Evolutionary conservation across 2,329 filamentous ascomycete species (phyloP), one percentile per base, ranked within the genome.

Genomic region (Pseudocercospora pini-densiflorae): DNA sequence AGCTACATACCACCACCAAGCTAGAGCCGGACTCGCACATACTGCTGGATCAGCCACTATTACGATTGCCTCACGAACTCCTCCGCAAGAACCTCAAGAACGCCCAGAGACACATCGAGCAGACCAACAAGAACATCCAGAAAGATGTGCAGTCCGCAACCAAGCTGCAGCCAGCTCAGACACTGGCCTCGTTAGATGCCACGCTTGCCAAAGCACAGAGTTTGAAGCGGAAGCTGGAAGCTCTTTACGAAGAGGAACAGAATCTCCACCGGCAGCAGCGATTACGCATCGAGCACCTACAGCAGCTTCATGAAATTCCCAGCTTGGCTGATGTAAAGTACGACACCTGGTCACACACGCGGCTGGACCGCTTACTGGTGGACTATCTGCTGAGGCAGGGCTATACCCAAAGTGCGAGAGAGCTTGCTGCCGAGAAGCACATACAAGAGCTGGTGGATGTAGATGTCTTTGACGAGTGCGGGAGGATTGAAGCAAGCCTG

Each of bases 1-100:
- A 83, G 71, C 78, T 81, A 61, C 19, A 33, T 68, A 80, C 87
- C 63, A 87, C 87, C 63, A 87, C 87, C 59, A 90, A 89, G 79
- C 86, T 94, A 72, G 90, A 92, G 75, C 89, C 92, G 72, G 89
- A 89, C 73, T 88, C 88, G 69, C 92, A 94, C 76, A 85, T 94
- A 57, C 86, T 94, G 65, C 88, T 94, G 62, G 95, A 99, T 77
- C 94, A 98, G 86, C 91, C 94, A 3, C 91, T 98, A 71, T 89
- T 99, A 72, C 93, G 94, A 36, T 88, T 98, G 23, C 95, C 95
- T 19, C 91, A 94, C 80, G 95, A 98, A 78, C 90, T 97, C 64
- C 89, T 96, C 23, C 91, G 93, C 63, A 94, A 95, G 79, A 98
- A 97, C 81, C 96, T 98, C 81, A 95, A 97, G 75, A 89, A 90